Evolutionary conservation across 2,329 filamentous ascomycete species (phyloP).

Genomic region (Xylaria sp.): DNA sequence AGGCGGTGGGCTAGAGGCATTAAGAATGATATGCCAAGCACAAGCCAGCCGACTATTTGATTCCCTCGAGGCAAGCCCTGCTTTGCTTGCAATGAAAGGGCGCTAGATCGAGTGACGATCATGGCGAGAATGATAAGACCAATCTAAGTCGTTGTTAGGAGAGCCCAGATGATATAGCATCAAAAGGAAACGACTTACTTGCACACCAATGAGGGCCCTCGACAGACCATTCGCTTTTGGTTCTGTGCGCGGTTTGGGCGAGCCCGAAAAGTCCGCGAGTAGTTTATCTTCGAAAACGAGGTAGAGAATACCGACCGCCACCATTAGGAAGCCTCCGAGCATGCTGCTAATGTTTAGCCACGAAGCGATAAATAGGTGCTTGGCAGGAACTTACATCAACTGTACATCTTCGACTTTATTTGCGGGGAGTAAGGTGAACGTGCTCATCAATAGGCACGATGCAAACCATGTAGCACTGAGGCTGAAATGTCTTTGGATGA

Average conservation of each 20-base stretch:
- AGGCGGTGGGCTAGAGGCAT: conserved; percentile 83
- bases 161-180: conserved; percentile 25
- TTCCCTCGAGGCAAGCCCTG: conserved; percentile 85
- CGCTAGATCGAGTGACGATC: conserved; percentile 84
- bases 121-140: conserved; percentile 83
- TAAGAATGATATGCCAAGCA: conserved; percentile 76
- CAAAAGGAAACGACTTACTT: conserved; percentile 52
- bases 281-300: conserved; percentile 76
- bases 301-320: conserved; percentile 75
- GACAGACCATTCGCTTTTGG: conserved; percentile 53
- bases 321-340: conserved; percentile 79
- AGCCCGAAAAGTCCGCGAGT: conserved; percentile 51
- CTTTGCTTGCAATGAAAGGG: conserved; percentile 83
- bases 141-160: conserved; percentile 50
- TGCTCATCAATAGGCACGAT: conserved; percentile 83
- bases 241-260: conserved; percentile 33
- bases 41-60: conserved; percentile 82
- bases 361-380: neutral
- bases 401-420: conserved; percentile 80
- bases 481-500: conserved; percentile 68
- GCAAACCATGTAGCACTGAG: conserved; percentile 74
- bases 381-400: conserved; percentile 34
- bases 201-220: conserved; percentile 67
- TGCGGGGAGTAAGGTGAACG: conserved; percentile 84
- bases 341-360: conserved; percentile 56